Base-by-base conservation (phyloP, 192 early-diverging fungal genomes). In the Coemansia sp. region DNA sequence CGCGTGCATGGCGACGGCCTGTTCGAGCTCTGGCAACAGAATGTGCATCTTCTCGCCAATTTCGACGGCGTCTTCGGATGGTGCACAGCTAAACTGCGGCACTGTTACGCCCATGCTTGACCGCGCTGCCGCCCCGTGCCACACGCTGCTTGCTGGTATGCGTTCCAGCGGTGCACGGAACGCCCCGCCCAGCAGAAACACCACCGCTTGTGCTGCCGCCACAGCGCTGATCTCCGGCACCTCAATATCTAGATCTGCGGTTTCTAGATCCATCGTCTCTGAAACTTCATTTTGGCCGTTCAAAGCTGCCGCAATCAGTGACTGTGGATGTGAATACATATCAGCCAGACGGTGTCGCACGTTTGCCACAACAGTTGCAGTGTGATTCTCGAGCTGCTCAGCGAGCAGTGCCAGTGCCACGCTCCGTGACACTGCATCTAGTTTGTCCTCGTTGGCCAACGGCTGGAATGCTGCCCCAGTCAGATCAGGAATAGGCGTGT, bases 11-110 rank as follows among this genome's bases (percentile, higher is more conserved):
- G 51, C 57, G 13, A 67, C 77, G 1, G 67, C 54, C 60, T 80
- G 77, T 47, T 80, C 77, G 19, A 80, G 77, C 64, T 80, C 77
- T 1, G 77, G 71, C 29, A 80, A 54, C 61, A 80, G 49, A 23
- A 80, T 58, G 43, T 80, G 77, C 61, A 80, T 73, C 54, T 71
- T 69, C 32, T 80, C 77, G 57, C 77, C 77, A 38, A 80, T 64
- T 11, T 80, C 77, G 2, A 80, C 70, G 11, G 68, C 77, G 53
- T 80, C 71, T 39, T 80, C 77, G 0, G 77, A 74, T 12, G 77
- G 77, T 55, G 77, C 69, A 54, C 63, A 59, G 65, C 77, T 80
- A 48, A 80, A 80, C 43, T 54, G 58, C 29, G 71, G 68, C 18
- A 74, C 58, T 1, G 39, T 54, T 4, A 78, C 68, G 51, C 71